Percentiles rank a stretch among this genome's conserved stretches.
These are phyloP conservation scores for Cercospora citrullina DNA, from an alignment of 2,329 filamentous ascomycete species.

Conservation along the genomic window DNA sequence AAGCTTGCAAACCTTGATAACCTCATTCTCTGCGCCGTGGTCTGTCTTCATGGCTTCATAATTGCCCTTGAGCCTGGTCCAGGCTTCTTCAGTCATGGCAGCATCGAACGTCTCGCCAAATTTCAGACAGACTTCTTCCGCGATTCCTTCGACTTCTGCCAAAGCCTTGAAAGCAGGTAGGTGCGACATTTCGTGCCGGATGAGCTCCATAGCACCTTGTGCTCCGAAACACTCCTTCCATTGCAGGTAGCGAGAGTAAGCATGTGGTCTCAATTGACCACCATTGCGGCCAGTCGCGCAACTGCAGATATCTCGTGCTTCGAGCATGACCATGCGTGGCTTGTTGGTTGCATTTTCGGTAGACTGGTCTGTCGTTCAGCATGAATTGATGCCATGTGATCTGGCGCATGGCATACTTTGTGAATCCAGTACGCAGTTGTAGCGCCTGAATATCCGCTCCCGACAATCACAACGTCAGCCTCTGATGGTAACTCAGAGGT, in stretches of 20 bases:
- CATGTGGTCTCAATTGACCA: constrained; percentile 33
- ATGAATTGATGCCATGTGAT: background rate
- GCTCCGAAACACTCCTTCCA: constrained; percentile 36
- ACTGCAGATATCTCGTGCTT: constrained; percentile 27
- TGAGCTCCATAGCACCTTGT: constrained; percentile 35
- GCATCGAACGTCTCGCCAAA: constrained; percentile 40
- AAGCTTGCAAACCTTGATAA: constrained; percentile 31
- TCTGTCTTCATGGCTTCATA: constrained; percentile 35
- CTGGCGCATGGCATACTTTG: constrained; percentile 23
- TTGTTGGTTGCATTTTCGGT: constrained; percentile 18
- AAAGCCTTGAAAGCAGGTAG: constrained; percentile 29
- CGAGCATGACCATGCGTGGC: constrained; percentile 26
- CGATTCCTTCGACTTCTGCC: constrained; percentile 27
- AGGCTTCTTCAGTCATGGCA: constrained; percentile 39
- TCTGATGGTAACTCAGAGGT: constrained; percentile 34
- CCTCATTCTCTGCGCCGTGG: constrained; percentile 34
- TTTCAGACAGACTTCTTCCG: constrained; percentile 36
- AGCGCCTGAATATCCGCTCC: constrained; percentile 50
- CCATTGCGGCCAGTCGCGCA: constrained; percentile 27
- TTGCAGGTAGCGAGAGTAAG: constrained; percentile 36
- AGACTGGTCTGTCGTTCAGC: constrained; percentile 7
- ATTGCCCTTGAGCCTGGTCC: constrained; percentile 33
- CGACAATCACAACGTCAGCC: constrained; percentile 52
- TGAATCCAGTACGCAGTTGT: constrained; percentile 36
- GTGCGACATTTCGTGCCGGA: constrained; percentile 35